These are phyloP conservation scores for Mycena crocata DNA, from an alignment of 768 basidiomycete species.

Conservation along the genomic window DNA sequence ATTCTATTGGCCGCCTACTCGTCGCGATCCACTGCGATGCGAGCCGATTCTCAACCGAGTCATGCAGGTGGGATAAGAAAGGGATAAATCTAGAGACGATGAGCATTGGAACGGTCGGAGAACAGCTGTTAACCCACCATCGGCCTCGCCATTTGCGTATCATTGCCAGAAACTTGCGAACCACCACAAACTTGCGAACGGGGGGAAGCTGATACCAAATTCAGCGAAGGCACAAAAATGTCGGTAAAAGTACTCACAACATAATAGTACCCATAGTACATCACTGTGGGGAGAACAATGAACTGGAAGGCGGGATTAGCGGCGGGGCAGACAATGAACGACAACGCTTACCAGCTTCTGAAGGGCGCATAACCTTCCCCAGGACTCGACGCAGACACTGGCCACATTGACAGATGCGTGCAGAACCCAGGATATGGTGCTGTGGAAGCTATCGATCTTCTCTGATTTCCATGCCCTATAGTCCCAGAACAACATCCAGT, in stretches of 20 bases:
- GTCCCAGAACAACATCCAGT: background rate
- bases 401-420: too few relatives aligned
- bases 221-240: background rate
- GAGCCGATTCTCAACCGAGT: slow-evolving; percentile 12
- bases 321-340: background rate
- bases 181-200: background rate
- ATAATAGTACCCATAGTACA: background rate
- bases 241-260: background rate
- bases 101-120: background rate
- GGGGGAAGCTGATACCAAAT: background rate
- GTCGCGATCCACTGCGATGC: background rate
- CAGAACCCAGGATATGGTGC: background rate
- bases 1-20: background rate
- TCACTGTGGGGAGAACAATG: background rate
- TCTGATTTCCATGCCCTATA: background rate
- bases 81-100: background rate
- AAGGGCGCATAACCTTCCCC: background rate
- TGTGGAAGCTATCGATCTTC: background rate
- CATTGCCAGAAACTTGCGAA: background rate
- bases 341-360: background rate
- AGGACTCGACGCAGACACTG: background rate
- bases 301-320: background rate
- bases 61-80: background rate
- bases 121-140: background rate
- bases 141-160: background rate